Evolutionary conservation across 306 rosid species (phyloP).

Genomic region (Gillenia trifoliata): DNA sequence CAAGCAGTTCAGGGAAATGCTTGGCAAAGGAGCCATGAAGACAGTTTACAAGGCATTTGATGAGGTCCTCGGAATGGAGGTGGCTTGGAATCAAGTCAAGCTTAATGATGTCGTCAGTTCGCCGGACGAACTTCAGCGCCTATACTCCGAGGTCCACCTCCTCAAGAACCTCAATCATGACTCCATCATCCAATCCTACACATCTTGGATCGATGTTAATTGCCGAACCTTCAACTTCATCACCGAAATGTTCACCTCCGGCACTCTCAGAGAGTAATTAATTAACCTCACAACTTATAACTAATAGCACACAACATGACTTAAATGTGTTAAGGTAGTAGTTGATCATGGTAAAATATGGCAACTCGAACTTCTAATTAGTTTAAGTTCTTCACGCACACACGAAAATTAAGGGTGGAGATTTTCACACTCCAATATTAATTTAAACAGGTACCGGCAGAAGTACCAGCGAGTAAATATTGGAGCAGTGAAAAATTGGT

Average conservation of each 20-base stretch:
- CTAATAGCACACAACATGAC: background rate
- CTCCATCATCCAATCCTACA: conserved; percentile 63
- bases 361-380: background rate
- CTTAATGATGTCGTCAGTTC: conserved; percentile 67
- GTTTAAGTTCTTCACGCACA: background rate
- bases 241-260: conserved; percentile 91
- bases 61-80: conserved; percentile 70
- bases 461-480: conserved; percentile 51
- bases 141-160: conserved; percentile 87
- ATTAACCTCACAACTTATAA: background rate
- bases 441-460: conserved; percentile 48
- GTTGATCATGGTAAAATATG: background rate
- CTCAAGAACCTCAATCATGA: conserved; percentile 75
- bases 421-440: too few species aligned
- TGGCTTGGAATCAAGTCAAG: conserved; percentile 89
- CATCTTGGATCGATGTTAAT: conserved; percentile 66
- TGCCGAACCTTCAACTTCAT: conserved; percentile 78
- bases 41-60: conserved; percentile 78
- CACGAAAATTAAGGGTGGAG: background rate
- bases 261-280: conserved; percentile 83
- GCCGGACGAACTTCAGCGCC: conserved; percentile 67
- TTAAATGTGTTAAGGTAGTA: background rate
- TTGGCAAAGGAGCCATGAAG: conserved; percentile 91
- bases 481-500: conserved; percentile 72
- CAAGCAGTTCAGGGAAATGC: conserved; percentile 57